These are phyloP conservation scores for Pseudogymnoascus sp. DNA, from an alignment of 2,329 filamentous ascomycete species.

Conservation along the genomic window DNA sequence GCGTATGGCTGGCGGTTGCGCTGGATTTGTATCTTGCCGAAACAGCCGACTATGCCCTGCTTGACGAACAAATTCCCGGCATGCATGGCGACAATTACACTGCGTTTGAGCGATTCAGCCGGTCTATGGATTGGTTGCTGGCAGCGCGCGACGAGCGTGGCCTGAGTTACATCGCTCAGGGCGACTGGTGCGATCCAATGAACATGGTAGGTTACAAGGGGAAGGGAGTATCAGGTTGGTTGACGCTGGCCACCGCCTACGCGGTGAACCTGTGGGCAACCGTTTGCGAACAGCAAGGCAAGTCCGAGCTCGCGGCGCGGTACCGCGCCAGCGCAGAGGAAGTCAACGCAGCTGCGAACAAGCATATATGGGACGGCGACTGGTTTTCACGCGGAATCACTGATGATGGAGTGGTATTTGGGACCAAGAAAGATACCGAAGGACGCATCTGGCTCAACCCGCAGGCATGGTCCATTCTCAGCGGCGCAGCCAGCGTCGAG, in stretches of 20 bases:
- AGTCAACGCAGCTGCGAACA: slow-evolving; percentile 42
- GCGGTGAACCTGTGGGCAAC: slow-evolving; percentile 44
- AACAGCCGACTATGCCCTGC: slow-evolving; percentile 43
- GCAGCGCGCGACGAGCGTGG: slow-evolving; percentile 42
- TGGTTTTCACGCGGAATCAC: slow-evolving; percentile 52
- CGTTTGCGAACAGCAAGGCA: slow-evolving; percentile 39
- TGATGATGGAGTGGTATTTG: slow-evolving; percentile 44
- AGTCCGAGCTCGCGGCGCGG: slow-evolving; percentile 33
- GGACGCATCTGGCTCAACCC: slow-evolving; percentile 51
- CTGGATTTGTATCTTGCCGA: slow-evolving; percentile 47
- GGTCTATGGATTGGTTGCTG: slow-evolving; percentile 50
- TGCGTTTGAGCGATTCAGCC: slow-evolving; percentile 45
- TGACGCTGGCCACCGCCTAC: slow-evolving; percentile 46
- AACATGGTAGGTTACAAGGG: slow-evolving; percentile 55
- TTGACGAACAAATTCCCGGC: slow-evolving; percentile 36
- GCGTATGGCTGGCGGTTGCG: slow-evolving; percentile 47
- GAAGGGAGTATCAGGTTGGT: slow-evolving; percentile 48
- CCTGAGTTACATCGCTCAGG: slow-evolving; percentile 48
- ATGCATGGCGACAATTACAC: slow-evolving; percentile 38
- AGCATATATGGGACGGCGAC: slow-evolving; percentile 45
- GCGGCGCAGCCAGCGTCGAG: slow-evolving; percentile 38
- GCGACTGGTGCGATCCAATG: slow-evolving; percentile 53
- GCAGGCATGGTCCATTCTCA: slow-evolving; percentile 46
- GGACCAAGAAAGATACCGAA: slow-evolving; percentile 40
- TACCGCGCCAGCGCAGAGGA: slow-evolving; percentile 37